These are phyloP conservation scores for Saccharomyces mikatae DNA, from an alignment of 805 yeast genomes.

Conservation along the genomic window DNA sequence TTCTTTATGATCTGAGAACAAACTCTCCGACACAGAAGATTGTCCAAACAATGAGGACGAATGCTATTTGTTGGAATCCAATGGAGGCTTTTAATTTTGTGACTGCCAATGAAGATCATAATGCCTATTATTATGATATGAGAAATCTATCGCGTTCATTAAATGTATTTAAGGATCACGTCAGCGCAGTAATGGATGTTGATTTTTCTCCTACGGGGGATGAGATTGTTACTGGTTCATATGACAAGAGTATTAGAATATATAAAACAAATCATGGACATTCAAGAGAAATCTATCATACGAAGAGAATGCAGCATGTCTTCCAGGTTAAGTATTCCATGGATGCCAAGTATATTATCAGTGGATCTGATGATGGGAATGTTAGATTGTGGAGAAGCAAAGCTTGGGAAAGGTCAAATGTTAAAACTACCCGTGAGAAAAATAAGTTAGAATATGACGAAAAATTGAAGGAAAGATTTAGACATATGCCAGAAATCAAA, in stretches of 20 bases:
- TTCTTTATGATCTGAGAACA: slow-evolving; percentile 84
- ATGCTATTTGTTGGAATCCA: slow-evolving; percentile 91
- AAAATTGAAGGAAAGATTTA: slow-evolving; percentile 84
- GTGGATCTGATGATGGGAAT: slow-evolving; percentile 96
- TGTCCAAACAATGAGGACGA: slow-evolving; percentile 72
- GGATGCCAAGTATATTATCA: slow-evolving; percentile 78
- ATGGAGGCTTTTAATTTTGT: slow-evolving; percentile 95
- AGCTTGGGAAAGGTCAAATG: slow-evolving; percentile 76
- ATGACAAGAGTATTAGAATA: slow-evolving; percentile 85
- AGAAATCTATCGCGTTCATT: slow-evolving; percentile 74
- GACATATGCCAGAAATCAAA: slow-evolving; percentile 92
- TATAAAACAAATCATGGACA: slow-evolving; percentile 75
- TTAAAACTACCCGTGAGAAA: slow-evolving; percentile 73
- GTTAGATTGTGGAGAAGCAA: slow-evolving; percentile 86
- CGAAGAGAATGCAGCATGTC: slow-evolving; percentile 95
- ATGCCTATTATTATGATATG: slow-evolving; percentile 93
- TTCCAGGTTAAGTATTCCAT: slow-evolving; percentile 77
- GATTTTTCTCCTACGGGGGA: slow-evolving; percentile 97
- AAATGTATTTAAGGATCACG: slow-evolving; percentile 90
- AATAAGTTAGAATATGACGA: slow-evolving; percentile 82
- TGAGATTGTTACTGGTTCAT: slow-evolving; percentile 89
- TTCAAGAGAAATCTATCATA: slow-evolving; percentile 90
- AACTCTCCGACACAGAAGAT: slow-evolving; percentile 88
- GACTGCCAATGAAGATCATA: slow-evolving; percentile 89
- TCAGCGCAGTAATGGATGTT: slow-evolving; percentile 87